These are phyloP conservation scores for Schizothecium vesticola DNA, from an alignment of 495 filamentous ascomycete species.

Conservation along the genomic window DNA sequence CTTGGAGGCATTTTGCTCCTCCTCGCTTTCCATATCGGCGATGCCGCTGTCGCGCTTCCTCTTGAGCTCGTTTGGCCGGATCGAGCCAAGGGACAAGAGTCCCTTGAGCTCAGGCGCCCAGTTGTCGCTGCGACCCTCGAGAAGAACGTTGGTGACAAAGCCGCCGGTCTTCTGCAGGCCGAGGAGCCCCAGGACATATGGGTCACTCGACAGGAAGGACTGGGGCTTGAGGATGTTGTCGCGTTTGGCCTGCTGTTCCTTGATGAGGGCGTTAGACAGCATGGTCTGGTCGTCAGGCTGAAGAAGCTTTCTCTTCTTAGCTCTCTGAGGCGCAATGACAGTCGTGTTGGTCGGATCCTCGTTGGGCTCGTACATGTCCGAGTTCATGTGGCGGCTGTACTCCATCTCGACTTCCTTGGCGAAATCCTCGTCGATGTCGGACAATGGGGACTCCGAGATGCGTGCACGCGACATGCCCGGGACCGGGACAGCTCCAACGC, in stretches of 20 bases:
- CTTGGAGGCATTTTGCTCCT: slow-evolving; percentile 53
- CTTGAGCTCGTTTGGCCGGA: slow-evolving; percentile 79
- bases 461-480: slow-evolving; percentile 45
- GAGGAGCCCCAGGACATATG: slow-evolving; percentile 78
- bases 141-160: slow-evolving; percentile 76
- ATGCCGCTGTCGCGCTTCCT: slow-evolving; percentile 88
- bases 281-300: slow-evolving; percentile 61
- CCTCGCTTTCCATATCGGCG: slow-evolving; percentile 65
- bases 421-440: slow-evolving; percentile 56
- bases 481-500: slow-evolving; percentile 17
- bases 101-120: slow-evolving; percentile 91
- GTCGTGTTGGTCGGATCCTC: slow-evolving; percentile 41
- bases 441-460: slow-evolving; percentile 66
- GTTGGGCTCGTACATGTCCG: slow-evolving; percentile 51
- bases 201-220: slow-evolving; percentile 78
- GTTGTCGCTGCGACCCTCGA: slow-evolving; percentile 65
- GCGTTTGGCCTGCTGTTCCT: slow-evolving; percentile 71
- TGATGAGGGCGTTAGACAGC: slow-evolving; percentile 55
- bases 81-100: slow-evolving; percentile 73
- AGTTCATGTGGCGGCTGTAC: slow-evolving; percentile 47
- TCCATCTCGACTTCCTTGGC: slow-evolving; percentile 49
- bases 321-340: slow-evolving; percentile 55
- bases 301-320: slow-evolving; percentile 73
- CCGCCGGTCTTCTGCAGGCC: slow-evolving; percentile 82
- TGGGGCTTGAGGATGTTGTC: slow-evolving; percentile 74